Evolutionary conservation across 148 eudicot species (phyloP).

Genomic region (Nepenthes mirabilis): DNA sequence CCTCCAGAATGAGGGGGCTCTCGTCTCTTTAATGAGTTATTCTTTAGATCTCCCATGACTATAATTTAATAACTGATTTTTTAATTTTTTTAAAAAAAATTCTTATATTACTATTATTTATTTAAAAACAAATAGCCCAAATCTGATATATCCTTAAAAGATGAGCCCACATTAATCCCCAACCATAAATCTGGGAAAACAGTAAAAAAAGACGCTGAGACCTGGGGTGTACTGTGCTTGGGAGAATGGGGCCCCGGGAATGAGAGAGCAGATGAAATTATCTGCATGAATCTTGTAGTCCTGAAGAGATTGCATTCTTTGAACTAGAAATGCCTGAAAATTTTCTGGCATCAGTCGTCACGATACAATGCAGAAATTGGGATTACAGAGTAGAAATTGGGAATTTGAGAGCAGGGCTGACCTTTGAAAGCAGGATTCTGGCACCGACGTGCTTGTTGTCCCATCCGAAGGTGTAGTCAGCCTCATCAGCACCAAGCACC

Average conservation of each 20-base stretch:
- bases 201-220: not conserved
- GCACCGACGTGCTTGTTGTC: conserved; percentile 89
- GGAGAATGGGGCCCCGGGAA: conserved; percentile 60
- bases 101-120: no score
- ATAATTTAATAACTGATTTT: no score
- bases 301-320: conserved; percentile 42
- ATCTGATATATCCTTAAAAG: not conserved
- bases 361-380: not conserved
- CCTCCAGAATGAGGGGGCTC: not conserved
- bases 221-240: conserved; percentile 73
- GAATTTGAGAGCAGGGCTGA: not conserved
- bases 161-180: not conserved
- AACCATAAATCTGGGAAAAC: not conserved
- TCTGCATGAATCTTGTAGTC: conserved; percentile 71
- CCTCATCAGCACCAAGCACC: conserved; percentile 59
- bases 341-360: not conserved
- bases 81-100: no score
- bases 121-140: not conserved
- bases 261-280: conserved; percentile 60
- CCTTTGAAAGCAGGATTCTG: conserved; percentile 72
- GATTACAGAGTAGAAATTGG: no score
- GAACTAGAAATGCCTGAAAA: conserved; percentile 53
- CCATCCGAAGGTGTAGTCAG: conserved; percentile 76
- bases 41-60: no score
- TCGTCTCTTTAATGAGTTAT: not conserved